phyloP scores from a whole-genome alignment of 179 eudicot genomes.

The Actinidia arguta region DNA sequence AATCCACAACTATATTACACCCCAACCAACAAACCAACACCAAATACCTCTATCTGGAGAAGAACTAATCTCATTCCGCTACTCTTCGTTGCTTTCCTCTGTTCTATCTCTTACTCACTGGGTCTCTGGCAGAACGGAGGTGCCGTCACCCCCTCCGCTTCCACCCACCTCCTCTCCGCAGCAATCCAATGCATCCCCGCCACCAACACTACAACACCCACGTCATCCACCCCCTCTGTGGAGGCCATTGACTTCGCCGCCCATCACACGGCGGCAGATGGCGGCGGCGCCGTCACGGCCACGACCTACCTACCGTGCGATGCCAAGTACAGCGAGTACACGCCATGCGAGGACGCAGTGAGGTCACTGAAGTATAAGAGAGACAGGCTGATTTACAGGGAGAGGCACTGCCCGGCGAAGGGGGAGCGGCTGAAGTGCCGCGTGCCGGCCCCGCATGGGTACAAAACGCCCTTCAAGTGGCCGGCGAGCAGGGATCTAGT shows the following conservation, averaged over 20 bases:
- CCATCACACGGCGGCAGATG: slow-evolving; percentile 48
- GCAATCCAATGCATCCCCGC: slow-evolving; percentile 3
- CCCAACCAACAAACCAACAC: background rate
- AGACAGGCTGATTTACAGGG: slow-evolving; percentile 55
- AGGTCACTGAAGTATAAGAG: slow-evolving; percentile 54
- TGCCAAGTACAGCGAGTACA: slow-evolving; percentile 56
- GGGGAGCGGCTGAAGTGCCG: slow-evolving; percentile 59
- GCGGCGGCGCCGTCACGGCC: background rate
- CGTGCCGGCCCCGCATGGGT: slow-evolving; percentile 75
- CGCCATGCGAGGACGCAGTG: slow-evolving; percentile 70
- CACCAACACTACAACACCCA: background rate
- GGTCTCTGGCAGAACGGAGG: slow-evolving; percentile 46
- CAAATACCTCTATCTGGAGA: slow-evolving; percentile 9
- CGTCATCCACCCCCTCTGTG: background rate
- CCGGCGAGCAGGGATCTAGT: slow-evolving; percentile 71
- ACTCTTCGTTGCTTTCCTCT: slow-evolving; percentile 32
- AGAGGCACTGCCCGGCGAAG: slow-evolving; percentile 73
- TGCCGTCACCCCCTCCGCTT: slow-evolving; percentile 6
- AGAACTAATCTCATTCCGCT: background rate
- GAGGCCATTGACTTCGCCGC: slow-evolving; percentile 49
- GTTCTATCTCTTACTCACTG: slow-evolving; percentile 47
- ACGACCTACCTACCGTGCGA: slow-evolving; percentile 53
- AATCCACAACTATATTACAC: slow-evolving; percentile 9
- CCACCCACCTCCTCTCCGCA: slow-evolving; percentile 18
- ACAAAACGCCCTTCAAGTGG: slow-evolving; percentile 79